Base-by-base conservation (phyloP, 2,329 filamentous ascomycete species). In the Beauveria varroae region DNA sequence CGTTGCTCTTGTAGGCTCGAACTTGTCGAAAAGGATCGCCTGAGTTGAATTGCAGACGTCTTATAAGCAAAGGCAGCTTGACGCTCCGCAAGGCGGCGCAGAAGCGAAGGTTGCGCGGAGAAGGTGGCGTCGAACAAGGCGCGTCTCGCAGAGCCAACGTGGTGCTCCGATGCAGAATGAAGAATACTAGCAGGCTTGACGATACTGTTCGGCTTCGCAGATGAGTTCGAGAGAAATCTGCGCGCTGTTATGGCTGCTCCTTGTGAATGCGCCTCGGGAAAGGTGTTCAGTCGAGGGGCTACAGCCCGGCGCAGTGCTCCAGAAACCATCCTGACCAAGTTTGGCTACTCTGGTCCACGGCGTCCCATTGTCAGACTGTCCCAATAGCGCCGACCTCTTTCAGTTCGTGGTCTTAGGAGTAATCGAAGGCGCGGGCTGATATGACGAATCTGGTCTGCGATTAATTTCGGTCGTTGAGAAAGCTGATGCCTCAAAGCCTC, bases 281-380 rank as follows among this genome's bases (percentile, higher is more conserved):
- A 68, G 65, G 73, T 72, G 66, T 72, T 73, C 70, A 76, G 73
- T 68, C 75, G 76, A 64, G 79, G 78, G 73, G 79, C 74, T 74
- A 81, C 74, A 73, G 74, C 74, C 69, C 76, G 77, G 67, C 78
- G 79, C 68, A 79, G 74, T 69, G 75, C 75, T 72, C 76, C 78
- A 74, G 77, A 75, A 71, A 75, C 76, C 79, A 82, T 82, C 67
- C 67, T 76, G 69, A 69, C 67, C 64, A 67, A 53, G 64, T 63
- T 67, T 64, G 64, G 65, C 26, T 61, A 57, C 10, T 61, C 44
- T 12, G 22, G 34, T 54, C n/a, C 53, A 37, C 57, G 50, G 2
- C 41, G 49, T 53, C 57, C 50, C 57, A 60, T 60, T 46, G 57
- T 60, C 40, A 34, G 50, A 43, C 50, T 46, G 49, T 28, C 12